Base-by-base conservation (phyloP, 352 stramenopile species). In the Pythium sp. region DNA sequence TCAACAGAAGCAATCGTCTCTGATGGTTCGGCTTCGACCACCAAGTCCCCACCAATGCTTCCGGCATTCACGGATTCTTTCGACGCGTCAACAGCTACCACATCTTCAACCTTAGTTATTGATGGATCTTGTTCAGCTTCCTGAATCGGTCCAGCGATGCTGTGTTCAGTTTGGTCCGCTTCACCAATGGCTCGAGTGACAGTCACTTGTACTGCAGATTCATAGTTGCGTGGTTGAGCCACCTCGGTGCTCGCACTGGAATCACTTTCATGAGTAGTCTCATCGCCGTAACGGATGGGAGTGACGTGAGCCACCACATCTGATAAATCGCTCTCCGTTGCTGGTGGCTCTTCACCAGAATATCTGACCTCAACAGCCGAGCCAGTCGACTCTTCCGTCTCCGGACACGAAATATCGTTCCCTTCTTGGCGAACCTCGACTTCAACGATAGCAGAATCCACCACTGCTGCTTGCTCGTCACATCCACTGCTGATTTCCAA, bases 401-500 rank as follows among this genome's bases (percentile, higher is more conserved):
- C 30, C 9, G 47, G 12, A 22, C 55, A 62, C 9, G 26, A 47
- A 4, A 68, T 30, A 7, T 28, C 15, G 34, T 32, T 6, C 3
- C 51, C 26, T 24, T 62, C 62, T 47, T 68, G 53, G 7, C n/a
- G 15, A 36, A 68, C 26, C 34, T 36, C 62, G 15, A 68, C 28
- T 36, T 62, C 62, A 12, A 68, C 34, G 14, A 68, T 30, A 0
- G 38, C 62, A 22, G 62, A 20, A 8, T 54, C 32, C 9, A 22
- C 9, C 0, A 8, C 41, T 8, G 14, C 41, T 47, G 18, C 24
- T 9, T 7, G 51, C 2, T 47, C 11, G 1, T 15, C 28, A 28
- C 15, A 28, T 59, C 28, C 54, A 58, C 14, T 20, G 6, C 12
- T 41, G 4, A 20, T 47, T 47, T 26, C 55, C 34, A 30, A 12